A percentile compares a stretch with the other conserved stretches of the same genome.
Evolutionary conservation across 257 asterid genomes (phyloP).

Genomic region (Fraxinus pennsylvanica): DNA sequence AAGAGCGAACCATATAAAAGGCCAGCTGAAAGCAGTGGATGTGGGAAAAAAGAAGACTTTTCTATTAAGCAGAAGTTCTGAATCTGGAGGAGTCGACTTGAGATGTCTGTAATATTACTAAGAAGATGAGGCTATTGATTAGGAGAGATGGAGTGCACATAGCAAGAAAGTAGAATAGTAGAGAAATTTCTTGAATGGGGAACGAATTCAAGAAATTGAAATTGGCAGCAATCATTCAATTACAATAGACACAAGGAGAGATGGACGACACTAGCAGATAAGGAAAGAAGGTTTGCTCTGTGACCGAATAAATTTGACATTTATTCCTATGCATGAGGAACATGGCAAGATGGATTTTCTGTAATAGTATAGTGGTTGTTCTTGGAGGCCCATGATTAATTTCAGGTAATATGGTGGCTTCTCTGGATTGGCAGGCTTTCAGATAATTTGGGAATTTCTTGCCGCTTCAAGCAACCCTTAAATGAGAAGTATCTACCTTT

Average conservation of each 20-base stretch:
- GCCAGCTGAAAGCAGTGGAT: neutral
- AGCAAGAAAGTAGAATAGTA: neutral
- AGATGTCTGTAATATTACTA: neutral
- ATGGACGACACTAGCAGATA: neutral
- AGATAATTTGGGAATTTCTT: neutral
- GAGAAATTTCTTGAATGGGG: neutral
- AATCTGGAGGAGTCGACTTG: neutral
- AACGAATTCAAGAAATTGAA: neutral
- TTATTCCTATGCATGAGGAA: neutral
- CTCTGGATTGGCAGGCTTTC: neutral
- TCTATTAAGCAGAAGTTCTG: neutral
- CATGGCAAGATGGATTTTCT: neutral
- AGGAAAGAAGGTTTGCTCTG: neutral
- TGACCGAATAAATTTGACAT: neutral
- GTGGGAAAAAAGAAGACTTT: neutral
- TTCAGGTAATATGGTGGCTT: neutral
- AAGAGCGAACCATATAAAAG: neutral
- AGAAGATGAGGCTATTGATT: neutral
- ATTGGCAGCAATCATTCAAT: neutral
- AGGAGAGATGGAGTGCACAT: neutral
- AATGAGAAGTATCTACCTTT: neutral
- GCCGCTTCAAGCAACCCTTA: neutral
- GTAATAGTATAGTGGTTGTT: neutral
- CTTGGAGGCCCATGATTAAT: slow-evolving; percentile 1
- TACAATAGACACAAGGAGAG: neutral